These are phyloP conservation scores for Neurospora tetraspora DNA, from an alignment of 495 filamentous ascomycete genomes.

Conservation along the genomic window DNA sequence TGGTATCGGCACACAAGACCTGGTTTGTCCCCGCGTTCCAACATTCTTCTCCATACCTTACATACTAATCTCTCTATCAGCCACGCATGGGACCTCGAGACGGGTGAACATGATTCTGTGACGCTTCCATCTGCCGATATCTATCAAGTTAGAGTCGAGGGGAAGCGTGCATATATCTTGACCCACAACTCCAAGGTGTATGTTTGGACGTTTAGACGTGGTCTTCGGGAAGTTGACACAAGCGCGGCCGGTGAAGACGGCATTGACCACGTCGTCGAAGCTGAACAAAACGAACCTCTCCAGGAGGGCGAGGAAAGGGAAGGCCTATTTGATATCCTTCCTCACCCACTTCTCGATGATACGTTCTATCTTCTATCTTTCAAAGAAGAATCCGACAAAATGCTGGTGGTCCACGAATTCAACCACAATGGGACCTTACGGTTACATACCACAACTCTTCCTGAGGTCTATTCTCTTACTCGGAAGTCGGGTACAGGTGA, in stretches of 20 bases:
- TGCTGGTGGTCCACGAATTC: neutral
- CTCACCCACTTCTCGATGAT: neutral
- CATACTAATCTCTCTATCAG: slow-evolving; percentile 4
- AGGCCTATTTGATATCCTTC: neutral
- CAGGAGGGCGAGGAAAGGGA: neutral
- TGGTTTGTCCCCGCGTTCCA: slow-evolving; percentile 14
- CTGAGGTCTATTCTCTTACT: neutral
- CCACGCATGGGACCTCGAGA: slow-evolving; percentile 7
- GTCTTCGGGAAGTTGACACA: slow-evolving; percentile 1
- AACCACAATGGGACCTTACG: neutral
- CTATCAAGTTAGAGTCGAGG: neutral
- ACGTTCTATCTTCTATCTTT: neutral
- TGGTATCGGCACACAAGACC: slow-evolving; percentile 8
- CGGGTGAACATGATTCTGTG: neutral
- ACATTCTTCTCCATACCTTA: neutral
- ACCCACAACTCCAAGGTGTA: neutral
- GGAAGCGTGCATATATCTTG: neutral
- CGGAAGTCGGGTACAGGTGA: neutral
- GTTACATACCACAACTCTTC: neutral
- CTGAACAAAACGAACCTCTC: neutral
- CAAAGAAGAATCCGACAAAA: neutral
- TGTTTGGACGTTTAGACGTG: slow-evolving; percentile 1
- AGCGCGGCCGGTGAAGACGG: neutral
- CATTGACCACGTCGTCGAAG: neutral
- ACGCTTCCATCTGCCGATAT: neutral